Evolutionary conservation across 441 rosid genomes (phyloP), one percentile per base, ranked within the genome.

Genomic region (Euphorbia schlechtendalii): DNA sequence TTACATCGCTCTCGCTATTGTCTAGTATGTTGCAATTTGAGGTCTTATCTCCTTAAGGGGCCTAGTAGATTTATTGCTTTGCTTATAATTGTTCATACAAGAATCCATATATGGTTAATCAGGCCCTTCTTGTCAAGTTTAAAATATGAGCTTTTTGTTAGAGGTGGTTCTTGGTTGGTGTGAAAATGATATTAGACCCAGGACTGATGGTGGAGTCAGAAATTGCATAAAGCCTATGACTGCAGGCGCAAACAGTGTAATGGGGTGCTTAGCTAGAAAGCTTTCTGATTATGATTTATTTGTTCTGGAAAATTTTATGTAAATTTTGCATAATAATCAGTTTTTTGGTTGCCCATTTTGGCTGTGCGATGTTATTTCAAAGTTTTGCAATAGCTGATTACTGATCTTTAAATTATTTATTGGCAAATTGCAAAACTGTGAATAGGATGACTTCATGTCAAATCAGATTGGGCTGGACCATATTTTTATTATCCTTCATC

Each of bases 221-320:
- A 18, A 63, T 30, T 20, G 21, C 22, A 9, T 22, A 40, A 17
- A 63, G 20, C 25, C 13, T 63, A 34, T 0, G 15, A 22, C 46
- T 51, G 17, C 48, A 28, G 28, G 57, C 28, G 24, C 17, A 14
- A 51, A 51, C 11, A 63, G 56, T 32, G 32, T 20, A 3, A 25
- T 15, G 38, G 24, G 48, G 4, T 51, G 21, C 46, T 32, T 63
- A 49, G 43, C 41, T 63, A 51, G 67, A 51, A 30, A 12, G 46
- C 27, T 63, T 14, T 49, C 8, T 51, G 32, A 52, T 28, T 21
- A 21, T 10, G 21, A 9, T 32, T 63, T 10, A 36, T 36, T 36
- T 36, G 40, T 9, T 36, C 40, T 36, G 40, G 9, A 36, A n/a
- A n/a, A n/a, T n/a, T n/a, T n/a, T n/a, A n/a, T n/a, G n/a, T n/a